Percentiles rank a stretch among this genome's conserved stretches.
These are phyloP conservation scores for Globisporangium okanoganense DNA, from an alignment of 352 stramenopile species.

Conservation along the genomic window DNA sequence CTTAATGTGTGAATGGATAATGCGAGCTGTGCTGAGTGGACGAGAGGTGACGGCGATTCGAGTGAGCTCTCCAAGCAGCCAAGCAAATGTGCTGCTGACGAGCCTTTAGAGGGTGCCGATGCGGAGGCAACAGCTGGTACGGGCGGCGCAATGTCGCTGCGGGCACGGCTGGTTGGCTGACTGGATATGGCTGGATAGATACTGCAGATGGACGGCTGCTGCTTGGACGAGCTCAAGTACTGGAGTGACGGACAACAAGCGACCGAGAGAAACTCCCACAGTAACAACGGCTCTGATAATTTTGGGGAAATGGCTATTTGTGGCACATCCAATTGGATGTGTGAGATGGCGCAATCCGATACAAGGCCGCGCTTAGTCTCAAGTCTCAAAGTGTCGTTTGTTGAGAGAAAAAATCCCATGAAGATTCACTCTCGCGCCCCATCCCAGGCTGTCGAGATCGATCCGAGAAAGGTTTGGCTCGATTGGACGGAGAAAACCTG, in stretches of 20 bases:
- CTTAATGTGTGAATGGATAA: background rate
- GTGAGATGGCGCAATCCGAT: constrained; percentile 5
- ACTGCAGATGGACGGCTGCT: background rate
- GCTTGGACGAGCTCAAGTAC: background rate
- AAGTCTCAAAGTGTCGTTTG: background rate
- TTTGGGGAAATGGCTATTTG: background rate
- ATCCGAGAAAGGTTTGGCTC: too few species aligned
- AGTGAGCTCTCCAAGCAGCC: background rate
- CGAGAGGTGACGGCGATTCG: background rate
- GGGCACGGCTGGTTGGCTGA: background rate
- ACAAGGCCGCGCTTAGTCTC: constrained; percentile 4
- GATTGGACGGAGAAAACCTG: too few species aligned
- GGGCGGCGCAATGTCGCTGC: background rate
- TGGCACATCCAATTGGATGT: background rate
- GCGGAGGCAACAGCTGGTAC: constrained; percentile 4
- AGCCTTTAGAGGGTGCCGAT: background rate
- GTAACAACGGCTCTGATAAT: constrained; percentile 2
- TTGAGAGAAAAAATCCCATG: background rate
- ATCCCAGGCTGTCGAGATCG: background rate
- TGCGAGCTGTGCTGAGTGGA: background rate
- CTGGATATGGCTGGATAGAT: background rate
- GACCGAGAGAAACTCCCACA: background rate
- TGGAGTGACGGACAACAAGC: background rate
- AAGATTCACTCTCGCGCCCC: constrained; percentile 2
- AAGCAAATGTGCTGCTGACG: background rate